Evolutionary conservation across 2,329 filamentous ascomycete genomes (phyloP), one percentile per base, ranked within the genome.

Genomic region (Epichloe hybrida): DNA sequence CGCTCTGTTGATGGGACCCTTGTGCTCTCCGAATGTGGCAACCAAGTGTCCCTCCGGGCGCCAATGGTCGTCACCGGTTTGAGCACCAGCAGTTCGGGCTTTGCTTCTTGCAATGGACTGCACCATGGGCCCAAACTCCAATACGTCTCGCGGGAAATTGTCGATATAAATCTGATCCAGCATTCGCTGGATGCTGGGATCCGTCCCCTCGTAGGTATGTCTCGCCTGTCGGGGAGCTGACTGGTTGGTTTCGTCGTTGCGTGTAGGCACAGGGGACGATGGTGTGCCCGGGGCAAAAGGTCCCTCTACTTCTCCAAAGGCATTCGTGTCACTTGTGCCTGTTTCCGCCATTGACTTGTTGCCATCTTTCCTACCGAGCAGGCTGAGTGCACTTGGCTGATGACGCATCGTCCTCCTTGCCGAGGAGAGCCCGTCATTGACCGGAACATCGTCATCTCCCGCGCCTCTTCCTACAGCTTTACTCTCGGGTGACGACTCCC

Each of bases 11-110:
- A 97, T 80, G 7, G 87, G 79, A 0, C 81, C 88, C 31, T 76
- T 82, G 62, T 98, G 93, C 64, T 98, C 93, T 1, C 86, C 81
- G 61, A 97, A 89, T 1, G 88, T 88, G 2, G 90, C 88, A 20
- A 97, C 84, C 8, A 97, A 74, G 48, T 81, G 83, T 2, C 93
- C 90, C 50, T 83, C 80, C 0, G 93, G 93, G 56, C 81, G 83
- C 93, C 93, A 98, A 2, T 65, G 62, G 15, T 62, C 80, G 36
- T 83, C 64, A 5, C 64, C 47, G 58, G 59, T 53, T 35, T 62
- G 61, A 21, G 70, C 68, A 27, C 31, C 72, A 35, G 76, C 72
- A 36, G 72, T 75, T 49, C 71, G 74, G 49, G 68, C 65, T 58
- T 75, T 80, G 38, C 72, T 71, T 38, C 76, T 69, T 44, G 79